phyloP scores from a whole-genome alignment of 345 rosid species.

The Sonneratia alba region DNA sequence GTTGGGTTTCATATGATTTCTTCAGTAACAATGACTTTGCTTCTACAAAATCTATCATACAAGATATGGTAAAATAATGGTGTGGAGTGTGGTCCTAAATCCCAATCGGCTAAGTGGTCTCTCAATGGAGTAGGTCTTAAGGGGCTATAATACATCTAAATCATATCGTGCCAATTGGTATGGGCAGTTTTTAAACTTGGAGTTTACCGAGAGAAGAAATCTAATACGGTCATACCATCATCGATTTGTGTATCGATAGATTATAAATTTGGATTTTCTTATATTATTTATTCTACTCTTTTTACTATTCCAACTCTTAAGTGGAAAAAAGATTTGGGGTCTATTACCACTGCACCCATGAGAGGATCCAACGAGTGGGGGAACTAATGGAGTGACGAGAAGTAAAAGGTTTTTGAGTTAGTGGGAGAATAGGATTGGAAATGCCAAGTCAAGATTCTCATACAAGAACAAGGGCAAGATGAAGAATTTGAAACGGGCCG shows the following conservation, averaged over 20 bases:
- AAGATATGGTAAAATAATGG: constrained; percentile 1
- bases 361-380: neutral
- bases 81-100: constrained; percentile 2
- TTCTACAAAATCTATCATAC: neutral
- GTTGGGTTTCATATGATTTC: neutral
- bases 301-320: no score
- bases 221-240: no score
- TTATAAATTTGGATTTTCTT: no score
- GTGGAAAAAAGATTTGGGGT: no score
- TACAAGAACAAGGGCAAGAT: constrained; percentile 16
- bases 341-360: neutral
- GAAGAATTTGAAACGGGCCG: constrained; percentile 19
- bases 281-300: no score
- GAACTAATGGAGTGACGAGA: neutral
- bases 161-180: neutral
- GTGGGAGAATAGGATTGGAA: neutral
- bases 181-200: neutral
- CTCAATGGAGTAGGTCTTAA: constrained; percentile 1
- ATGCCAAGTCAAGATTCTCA: constrained; percentile 54
- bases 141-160: constrained; percentile 1
- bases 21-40: neutral
- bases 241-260: no score
- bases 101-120: neutral
- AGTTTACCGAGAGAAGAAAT: no score
- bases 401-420: neutral